Percentiles rank a stretch among this genome's conserved stretches.
Conservation (phyloP, 768 basidiomycete species). For the Neoboletus magnificus region DNA sequence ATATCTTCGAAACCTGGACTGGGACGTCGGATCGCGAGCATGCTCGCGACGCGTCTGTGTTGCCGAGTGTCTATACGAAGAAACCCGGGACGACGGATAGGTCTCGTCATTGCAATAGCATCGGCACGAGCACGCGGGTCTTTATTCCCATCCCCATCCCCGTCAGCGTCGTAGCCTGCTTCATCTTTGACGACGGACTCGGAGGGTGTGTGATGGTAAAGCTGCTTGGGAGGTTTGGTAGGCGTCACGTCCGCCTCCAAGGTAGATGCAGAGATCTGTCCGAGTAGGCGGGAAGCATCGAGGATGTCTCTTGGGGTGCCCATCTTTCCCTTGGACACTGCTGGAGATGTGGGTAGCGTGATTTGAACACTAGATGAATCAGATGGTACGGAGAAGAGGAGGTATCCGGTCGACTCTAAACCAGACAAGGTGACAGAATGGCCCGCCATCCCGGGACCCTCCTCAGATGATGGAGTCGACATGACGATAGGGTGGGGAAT, state of each 20-base stretch:
- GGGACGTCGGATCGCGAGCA: slow-evolving; percentile 15
- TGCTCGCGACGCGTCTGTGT: slow-evolving; percentile 24
- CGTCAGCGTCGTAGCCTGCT: slow-evolving; percentile 26
- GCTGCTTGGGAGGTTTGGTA: neutral
- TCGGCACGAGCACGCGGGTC: neutral
- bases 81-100: slow-evolving; percentile 12
- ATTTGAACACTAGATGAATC: slow-evolving; percentile 14
- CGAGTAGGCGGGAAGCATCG: slow-evolving; percentile 12
- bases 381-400: slow-evolving; percentile 8
- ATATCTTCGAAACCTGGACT: neutral
- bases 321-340: slow-evolving; percentile 4
- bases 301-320: slow-evolving; percentile 10
- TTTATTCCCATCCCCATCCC: neutral
- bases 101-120: neutral
- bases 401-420: slow-evolving; percentile 10
- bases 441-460: neutral
- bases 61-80: slow-evolving; percentile 26
- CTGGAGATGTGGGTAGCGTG: slow-evolving; percentile 21
- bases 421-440: slow-evolving; percentile 5
- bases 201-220: neutral
- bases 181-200: slow-evolving; percentile 11
- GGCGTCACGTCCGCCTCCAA: neutral
- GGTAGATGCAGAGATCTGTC: neutral
- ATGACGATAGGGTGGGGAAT: neutral
- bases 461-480: slow-evolving; percentile 13